Evolutionary conservation across 768 basidiomycete genomes (phyloP).

Genomic region (Boletales sp.): DNA sequence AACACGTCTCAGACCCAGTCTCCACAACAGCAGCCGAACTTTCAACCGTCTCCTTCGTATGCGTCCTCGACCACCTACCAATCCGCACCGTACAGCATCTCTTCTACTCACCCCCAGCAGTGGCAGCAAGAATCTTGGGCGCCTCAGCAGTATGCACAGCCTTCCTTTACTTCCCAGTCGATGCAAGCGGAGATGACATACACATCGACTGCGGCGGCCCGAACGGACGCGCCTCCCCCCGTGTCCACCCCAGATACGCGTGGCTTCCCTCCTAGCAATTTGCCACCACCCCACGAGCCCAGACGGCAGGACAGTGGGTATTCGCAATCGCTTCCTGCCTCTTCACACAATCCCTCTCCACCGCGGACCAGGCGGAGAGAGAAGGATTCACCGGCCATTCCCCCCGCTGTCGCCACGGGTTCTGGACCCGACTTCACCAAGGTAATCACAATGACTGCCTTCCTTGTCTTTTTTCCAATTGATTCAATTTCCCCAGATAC

Average conservation of each 20-base stretch:
- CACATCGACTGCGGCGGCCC: slow-evolving; percentile 26
- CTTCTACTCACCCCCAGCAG: slow-evolving; percentile 32
- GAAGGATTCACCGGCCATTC: slow-evolving; percentile 31
- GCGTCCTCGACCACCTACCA: slow-evolving; percentile 26
- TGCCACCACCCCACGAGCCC: slow-evolving; percentile 29
- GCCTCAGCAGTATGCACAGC: slow-evolving; percentile 30
- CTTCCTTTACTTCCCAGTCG: slow-evolving; percentile 30
- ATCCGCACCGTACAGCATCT: slow-evolving; percentile 27
- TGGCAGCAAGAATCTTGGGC: slow-evolving; percentile 42
- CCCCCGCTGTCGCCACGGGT: slow-evolving; percentile 22
- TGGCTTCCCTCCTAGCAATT: slow-evolving; percentile 23
- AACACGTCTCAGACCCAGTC: slow-evolving; percentile 33
- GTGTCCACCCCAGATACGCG: slow-evolving; percentile 30
- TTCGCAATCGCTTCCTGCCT: slow-evolving; percentile 20
- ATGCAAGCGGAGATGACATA: slow-evolving; percentile 35
- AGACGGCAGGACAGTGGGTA: slow-evolving; percentile 34
- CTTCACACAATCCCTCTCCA: slow-evolving; percentile 27
- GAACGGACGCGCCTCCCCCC: slow-evolving; percentile 30
- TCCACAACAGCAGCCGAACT: slow-evolving; percentile 25
- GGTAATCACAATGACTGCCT: slow-evolving; percentile 23
- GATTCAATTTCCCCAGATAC: slow-evolving; percentile 29
- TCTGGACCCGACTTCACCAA: slow-evolving; percentile 41
- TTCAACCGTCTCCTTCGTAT: slow-evolving; percentile 28
- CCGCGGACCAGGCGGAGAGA: slow-evolving; percentile 36
- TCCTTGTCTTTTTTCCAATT: slow-evolving; percentile 8